Evolutionary conservation across 169 alveolate species (phyloP).

Genomic region (Theileria parva): DNA sequence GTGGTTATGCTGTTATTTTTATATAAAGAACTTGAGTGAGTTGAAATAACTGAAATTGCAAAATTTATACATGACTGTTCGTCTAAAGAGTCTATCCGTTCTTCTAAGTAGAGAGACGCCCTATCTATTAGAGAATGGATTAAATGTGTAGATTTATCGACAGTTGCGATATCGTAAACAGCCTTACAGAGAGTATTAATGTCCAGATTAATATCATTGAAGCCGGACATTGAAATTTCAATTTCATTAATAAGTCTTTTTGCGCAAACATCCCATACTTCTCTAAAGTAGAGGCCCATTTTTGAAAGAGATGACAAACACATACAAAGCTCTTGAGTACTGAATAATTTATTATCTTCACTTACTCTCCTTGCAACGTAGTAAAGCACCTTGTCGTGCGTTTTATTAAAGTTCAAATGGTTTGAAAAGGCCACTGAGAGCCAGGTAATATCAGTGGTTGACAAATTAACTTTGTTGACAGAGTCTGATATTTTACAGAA

Average conservation of each 20-base stretch:
- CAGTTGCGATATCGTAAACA: constrained; percentile 54
- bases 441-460: constrained; percentile 27
- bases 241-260: constrained; percentile 41
- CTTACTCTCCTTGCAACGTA: constrained; percentile 20
- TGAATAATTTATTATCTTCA: constrained; percentile 9
- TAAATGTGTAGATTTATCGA: constrained; percentile 27
- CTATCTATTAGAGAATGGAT: constrained; percentile 45
- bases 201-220: constrained; percentile 23
- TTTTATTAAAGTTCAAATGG: constrained; percentile 28
- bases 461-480: constrained; percentile 1
- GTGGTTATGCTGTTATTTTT: not conserved
- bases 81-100: constrained; percentile 65
- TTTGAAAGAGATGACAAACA: constrained; percentile 30
- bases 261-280: constrained; percentile 18
- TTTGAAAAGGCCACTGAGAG: constrained; percentile 56
- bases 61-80: constrained; percentile 69
- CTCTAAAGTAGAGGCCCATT: constrained; percentile 44
- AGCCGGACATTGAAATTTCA: constrained; percentile 7
- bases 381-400: constrained; percentile 52
- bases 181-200: constrained; percentile 59
- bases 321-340: constrained; percentile 24
- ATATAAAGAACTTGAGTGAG: not conserved
- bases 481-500: constrained; percentile 12
- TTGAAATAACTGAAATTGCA: constrained; percentile 47
- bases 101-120: constrained; percentile 65